Evolutionary conservation across 768 basidiomycete genomes (phyloP), one percentile per base, ranked within the genome.

Genomic region (Mycena polygramma): DNA sequence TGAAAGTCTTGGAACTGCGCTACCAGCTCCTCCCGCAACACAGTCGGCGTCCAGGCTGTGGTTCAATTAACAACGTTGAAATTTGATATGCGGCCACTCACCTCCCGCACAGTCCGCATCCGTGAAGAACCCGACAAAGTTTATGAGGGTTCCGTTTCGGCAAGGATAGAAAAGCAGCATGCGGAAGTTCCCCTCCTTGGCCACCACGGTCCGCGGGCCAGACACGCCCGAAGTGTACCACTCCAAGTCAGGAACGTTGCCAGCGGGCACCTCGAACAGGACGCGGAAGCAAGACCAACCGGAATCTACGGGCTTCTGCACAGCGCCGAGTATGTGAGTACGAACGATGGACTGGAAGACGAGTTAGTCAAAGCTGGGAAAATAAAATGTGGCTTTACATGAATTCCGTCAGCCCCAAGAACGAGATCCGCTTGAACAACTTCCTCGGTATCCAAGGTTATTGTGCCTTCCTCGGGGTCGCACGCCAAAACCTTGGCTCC

Each of bases 381-480:
- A n/a, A 36, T 57, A 36, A 41, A n/a, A 15, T 36, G 4, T 11
- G 24, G 11, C 36, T 64, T 1, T 54, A 70, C 72, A 37, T 73
- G 37, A 15, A 77, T 66, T 11, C 83, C 83, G 52, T 84, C 83
- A 8, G 81, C 82, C 13, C 81, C 84, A 2, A 84, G 77, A 22
- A 83, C 65, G 26, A 84, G 66, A 55, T 84, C 82, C 2, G 80
- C 74, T 0, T 67, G 57, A 1, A 84, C 68, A 35, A 84, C 76
- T 59, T 82, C 74, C 14, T 82, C 84, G 2, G 73, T 76, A 46
- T 74, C 71, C 68, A 84, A 77, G 0, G 81, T 83, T 24, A 82
- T 73, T 19, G 72, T 73, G 10, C 79, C 82, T 0, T 49, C 65
- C 13, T 84, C 76, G 46, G 82, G 26, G 7, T 77, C 35, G 41